Evolutionary conservation across 1,139 yeast genomes (phyloP).

Genomic region (Candida smagusa): DNA sequence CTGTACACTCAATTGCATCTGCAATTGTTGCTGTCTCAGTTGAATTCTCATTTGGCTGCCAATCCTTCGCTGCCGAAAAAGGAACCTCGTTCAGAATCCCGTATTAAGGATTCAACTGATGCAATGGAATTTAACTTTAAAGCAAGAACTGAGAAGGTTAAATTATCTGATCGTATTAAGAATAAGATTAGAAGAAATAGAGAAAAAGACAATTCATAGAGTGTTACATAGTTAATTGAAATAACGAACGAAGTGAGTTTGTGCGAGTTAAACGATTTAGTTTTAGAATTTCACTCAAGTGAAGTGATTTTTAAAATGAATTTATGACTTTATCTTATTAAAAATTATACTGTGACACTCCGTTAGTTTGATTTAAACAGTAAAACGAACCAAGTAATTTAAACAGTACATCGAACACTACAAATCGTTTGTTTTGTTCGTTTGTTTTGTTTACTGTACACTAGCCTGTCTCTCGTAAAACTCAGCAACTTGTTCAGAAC

Average conservation of each 20-base stretch:
- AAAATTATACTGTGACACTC: no score
- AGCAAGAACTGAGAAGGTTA: slow-evolving; percentile 12
- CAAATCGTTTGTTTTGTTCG: no score
- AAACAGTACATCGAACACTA: no score
- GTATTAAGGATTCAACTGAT: slow-evolving; percentile 22
- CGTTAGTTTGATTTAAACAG: no score
- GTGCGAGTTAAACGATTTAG: no score
- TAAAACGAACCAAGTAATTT: no score
- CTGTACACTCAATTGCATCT: not conserved
- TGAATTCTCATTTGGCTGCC: not conserved
- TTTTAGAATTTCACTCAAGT: no score
- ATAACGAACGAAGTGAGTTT: no score
- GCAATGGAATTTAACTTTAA: slow-evolving; percentile 39
- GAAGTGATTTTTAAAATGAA: no score
- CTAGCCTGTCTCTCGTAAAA: slow-evolving; percentile 77
- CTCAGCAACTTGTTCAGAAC: slow-evolving; percentile 85
- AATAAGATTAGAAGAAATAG: slow-evolving; percentile 34
- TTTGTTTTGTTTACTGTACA: no score
- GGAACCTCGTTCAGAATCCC: not conserved
- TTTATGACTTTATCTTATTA: no score
- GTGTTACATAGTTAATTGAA: not conserved
- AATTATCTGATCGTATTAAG: slow-evolving; percentile 35
- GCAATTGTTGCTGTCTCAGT: not conserved
- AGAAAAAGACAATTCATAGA: slow-evolving; percentile 9
- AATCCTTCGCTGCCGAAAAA: slow-evolving; percentile 1